These are phyloP conservation scores for Halophytophthora polymorphica DNA, from an alignment of 352 stramenopile genomes.

Conservation along the genomic window DNA sequence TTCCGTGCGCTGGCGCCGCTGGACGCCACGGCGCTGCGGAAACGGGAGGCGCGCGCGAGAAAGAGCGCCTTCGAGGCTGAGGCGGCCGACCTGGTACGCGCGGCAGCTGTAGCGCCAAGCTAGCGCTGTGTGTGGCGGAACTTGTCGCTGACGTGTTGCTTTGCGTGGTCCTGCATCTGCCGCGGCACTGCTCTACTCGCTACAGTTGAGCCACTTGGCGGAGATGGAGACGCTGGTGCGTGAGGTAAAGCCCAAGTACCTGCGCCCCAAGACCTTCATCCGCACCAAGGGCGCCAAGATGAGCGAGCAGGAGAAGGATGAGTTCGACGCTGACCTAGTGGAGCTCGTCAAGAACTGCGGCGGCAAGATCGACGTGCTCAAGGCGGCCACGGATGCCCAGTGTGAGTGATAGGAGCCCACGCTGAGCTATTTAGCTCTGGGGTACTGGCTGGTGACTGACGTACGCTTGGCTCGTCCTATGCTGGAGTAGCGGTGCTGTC, in stretches of 20 bases:
- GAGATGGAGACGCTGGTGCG: slow-evolving; percentile 57
- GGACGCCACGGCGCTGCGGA: background rate
- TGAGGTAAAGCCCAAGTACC: slow-evolving; percentile 49
- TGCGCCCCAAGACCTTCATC: slow-evolving; percentile 56
- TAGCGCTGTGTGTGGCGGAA: background rate
- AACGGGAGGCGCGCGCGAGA: background rate
- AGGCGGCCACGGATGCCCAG: slow-evolving; percentile 30
- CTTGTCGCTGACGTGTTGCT: background rate
- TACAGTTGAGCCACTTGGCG: slow-evolving; percentile 42
- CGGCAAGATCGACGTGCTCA: slow-evolving; percentile 53
- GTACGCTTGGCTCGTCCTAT: background rate
- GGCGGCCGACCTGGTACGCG: slow-evolving; percentile 29
- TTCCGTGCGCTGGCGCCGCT: slow-evolving; percentile 35
- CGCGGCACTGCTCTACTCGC: background rate
- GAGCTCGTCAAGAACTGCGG: slow-evolving; percentile 75
- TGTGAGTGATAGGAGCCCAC: slow-evolving; percentile 14
- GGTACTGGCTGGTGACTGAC: background rate
- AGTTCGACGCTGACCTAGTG: slow-evolving; percentile 68
- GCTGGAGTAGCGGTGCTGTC: slow-evolving; percentile 13
- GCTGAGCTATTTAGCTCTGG: background rate
- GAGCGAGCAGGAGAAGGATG: slow-evolving; percentile 74
- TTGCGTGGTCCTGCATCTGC: background rate
- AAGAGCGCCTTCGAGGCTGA: slow-evolving; percentile 18
- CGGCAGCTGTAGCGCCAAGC: background rate
- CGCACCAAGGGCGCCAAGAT: slow-evolving; percentile 57